phyloP scores from a whole-genome alignment of 2,329 filamentous ascomycete genomes.

The Epichloe sibirici region DNA sequence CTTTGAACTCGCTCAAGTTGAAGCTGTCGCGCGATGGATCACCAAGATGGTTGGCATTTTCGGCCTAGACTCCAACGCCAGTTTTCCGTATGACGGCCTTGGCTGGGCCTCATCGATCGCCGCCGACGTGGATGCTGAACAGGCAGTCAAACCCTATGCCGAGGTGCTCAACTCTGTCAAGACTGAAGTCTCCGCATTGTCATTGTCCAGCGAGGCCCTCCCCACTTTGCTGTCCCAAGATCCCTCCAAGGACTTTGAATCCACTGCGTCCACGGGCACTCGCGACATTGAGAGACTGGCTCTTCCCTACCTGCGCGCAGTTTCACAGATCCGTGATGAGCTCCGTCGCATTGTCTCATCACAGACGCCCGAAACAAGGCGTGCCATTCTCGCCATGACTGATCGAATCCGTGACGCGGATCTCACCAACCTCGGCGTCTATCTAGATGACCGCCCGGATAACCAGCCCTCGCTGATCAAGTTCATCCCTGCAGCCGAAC shows the following conservation, averaged over 20 bases:
- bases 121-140: constrained; percentile 29
- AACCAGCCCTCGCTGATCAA: constrained; percentile 60
- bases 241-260: constrained; percentile 34
- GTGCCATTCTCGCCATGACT: constrained; percentile 63
- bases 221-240: constrained; percentile 29
- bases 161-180: constrained; percentile 33
- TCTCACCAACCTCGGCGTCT: constrained; percentile 72
- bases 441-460: constrained; percentile 70
- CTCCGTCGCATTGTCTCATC: constrained; percentile 42
- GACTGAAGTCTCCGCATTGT: constrained; percentile 32
- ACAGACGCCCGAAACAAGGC: constrained; percentile 41
- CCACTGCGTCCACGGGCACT: constrained; percentile 30
- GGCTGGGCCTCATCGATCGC: constrained; percentile 39
- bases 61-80: constrained; percentile 58
- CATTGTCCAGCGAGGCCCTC: constrained; percentile 36
- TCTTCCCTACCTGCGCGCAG: constrained; percentile 41
- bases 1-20: constrained; percentile 34
- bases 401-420: constrained; percentile 72
- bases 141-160: constrained; percentile 35
- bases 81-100: constrained; percentile 40
- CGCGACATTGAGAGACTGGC: constrained; percentile 41
- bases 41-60: constrained; percentile 77
- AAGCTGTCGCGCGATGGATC: constrained; percentile 60
- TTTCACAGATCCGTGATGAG: constrained; percentile 48
- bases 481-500: constrained; percentile 43